Percentiles rank a stretch among this genome's conserved stretches.
Evolutionary conservation across 2,329 filamentous ascomycete species (phyloP).

Genomic region (Penicillium vulpinum): DNA sequence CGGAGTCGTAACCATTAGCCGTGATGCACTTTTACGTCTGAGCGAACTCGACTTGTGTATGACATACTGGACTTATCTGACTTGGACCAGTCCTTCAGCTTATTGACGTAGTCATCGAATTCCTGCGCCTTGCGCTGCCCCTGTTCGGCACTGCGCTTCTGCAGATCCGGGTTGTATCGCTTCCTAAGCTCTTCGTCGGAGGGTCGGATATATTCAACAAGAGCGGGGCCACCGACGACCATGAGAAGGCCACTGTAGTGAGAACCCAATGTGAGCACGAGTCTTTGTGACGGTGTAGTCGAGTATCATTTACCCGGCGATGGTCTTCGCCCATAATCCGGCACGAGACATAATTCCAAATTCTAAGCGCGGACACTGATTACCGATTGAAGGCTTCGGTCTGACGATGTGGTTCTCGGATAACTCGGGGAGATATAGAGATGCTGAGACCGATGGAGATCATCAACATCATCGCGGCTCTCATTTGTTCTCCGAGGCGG

Average conservation of each 20-base stretch:
- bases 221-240: conserved; percentile 78
- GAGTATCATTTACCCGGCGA: conserved; percentile 59
- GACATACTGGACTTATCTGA: conserved; percentile 81
- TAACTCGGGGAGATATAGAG: conserved; percentile 4
- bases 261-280: conserved; percentile 2
- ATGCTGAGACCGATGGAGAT: conserved; percentile 8
- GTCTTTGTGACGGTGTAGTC: conserved; percentile 8
- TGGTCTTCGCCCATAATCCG: conserved; percentile 65
- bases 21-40: neutral
- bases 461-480: conserved; percentile 20
- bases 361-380: neutral
- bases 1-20: conserved; percentile 5
- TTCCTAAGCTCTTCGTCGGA: conserved; percentile 89
- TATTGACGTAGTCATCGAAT: conserved; percentile 81
- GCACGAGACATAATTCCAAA: conserved; percentile 46
- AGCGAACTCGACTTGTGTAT: neutral
- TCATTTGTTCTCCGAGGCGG: conserved; percentile 12
- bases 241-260: conserved; percentile 65
- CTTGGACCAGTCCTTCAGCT: conserved; percentile 85
- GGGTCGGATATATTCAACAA: conserved; percentile 71
- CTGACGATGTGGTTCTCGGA: neutral
- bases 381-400: neutral
- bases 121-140: conserved; percentile 75
- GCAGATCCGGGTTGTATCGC: conserved; percentile 91
- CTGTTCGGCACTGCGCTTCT: conserved; percentile 79